Evolutionary conservation across 2,329 filamentous ascomycete species (phyloP), one percentile per base, ranked within the genome.

Genomic region (Cucurbitaria berberidis): DNA sequence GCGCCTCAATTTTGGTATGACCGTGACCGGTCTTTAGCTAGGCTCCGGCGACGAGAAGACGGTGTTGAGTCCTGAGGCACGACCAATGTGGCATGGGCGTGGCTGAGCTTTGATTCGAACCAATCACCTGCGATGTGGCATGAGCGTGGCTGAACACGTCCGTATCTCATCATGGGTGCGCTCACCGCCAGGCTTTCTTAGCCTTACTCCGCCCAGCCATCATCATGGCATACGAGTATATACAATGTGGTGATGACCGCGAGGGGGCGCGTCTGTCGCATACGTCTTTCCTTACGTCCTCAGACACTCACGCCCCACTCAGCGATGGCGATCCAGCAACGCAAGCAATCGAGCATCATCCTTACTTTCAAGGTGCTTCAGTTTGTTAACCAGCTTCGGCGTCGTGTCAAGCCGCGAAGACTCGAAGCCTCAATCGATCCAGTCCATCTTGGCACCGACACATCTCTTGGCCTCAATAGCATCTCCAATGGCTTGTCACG

Each of bases 311-410:
- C 10, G 43, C 51, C 35, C 55, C 51, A 52, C 64, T 63, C 60
- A 63, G 62, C 62, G 22, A 74, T 74, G 72, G 67, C 69, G 55
- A 66, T 66, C 53, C 52, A 60, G 48, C 64, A 56, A 42, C 59
- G 60, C 55, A 62, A 64, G 53, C 63, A 64, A 46, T 53, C 66
- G 24, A 69, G 64, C 53, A 62, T 77, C 47, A 64, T 70, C 62
- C 65, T 76, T 48, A 72, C 73, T 24, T 70, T 73, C 59, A 70
- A 70, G 57, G 67, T 76, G 48, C 62, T 77, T 46, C 69, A 73
- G 60, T 67, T 76, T 58, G 67, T 77, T 60, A 68, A 71, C 45
- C 66, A 70, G 49, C 72, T 77, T 48, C 70, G 73, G 48, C 72
- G 68, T 54, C 71, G 73, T 48, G 66, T 74, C 39, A 68, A 69